These are phyloP conservation scores for Wickerhamomyces sp. DNA, from an alignment of 1,139 yeast genomes.

Conservation along the genomic window DNA sequence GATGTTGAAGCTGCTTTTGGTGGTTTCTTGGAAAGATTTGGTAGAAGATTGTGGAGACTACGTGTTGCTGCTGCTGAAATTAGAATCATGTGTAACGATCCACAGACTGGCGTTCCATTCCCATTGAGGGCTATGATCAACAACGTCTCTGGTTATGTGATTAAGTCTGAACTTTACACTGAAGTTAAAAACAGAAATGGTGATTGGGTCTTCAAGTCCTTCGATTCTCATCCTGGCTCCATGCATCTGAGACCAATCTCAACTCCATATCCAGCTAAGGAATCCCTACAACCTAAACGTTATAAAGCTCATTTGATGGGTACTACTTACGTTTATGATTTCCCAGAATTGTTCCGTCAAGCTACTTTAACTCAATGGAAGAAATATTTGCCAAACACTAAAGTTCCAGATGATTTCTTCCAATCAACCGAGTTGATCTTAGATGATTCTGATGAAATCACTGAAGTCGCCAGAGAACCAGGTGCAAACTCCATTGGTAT, in stretches of 20 bases:
- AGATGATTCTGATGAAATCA: constrained; percentile 73
- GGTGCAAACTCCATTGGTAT: constrained; percentile 95
- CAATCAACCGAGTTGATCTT: constrained; percentile 74
- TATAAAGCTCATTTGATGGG: constrained; percentile 98
- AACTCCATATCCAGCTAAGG: constrained; percentile 96
- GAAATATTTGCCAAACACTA: constrained; percentile 46
- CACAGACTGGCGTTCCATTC: constrained; percentile 80
- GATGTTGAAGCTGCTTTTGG: constrained; percentile 98
- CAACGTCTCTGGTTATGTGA: constrained; percentile 96
- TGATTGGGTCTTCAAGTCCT: constrained; percentile 94
- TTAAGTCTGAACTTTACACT: constrained; percentile 88
- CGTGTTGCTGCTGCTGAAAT: constrained; percentile 97
- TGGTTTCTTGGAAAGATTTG: constrained; percentile 95
- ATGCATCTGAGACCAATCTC: constrained; percentile 97
- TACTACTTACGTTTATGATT: constrained; percentile 94
- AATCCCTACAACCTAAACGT: constrained; percentile 96
- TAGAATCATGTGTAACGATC: constrained; percentile 91
- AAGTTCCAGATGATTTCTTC: constrained; percentile 76
- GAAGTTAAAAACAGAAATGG: constrained; percentile 90
- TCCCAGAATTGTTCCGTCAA: constrained; percentile 98
- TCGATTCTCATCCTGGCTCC: constrained; percentile 81
- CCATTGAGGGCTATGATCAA: constrained; percentile 95
- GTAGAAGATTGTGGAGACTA: constrained; percentile 93
- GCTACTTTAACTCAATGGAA: constrained; percentile 86
- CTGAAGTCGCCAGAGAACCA: constrained; percentile 91